Base-by-base conservation (phyloP, 768 basidiomycete species). In the Tylopilus balloui region DNA sequence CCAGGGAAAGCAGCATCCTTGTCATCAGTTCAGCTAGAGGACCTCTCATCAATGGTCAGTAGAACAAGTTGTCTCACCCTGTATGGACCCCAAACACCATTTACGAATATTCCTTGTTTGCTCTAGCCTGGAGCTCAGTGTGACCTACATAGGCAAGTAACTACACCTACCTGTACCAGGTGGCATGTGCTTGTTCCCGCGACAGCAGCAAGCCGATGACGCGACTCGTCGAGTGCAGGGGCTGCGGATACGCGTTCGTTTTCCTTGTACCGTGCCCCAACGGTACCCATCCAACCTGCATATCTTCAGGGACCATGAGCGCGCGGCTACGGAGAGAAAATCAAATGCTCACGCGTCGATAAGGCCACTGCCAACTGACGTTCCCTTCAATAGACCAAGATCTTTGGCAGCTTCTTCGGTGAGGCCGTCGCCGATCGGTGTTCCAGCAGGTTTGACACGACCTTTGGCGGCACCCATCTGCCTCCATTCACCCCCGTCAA, bases 141-240 rank as follows among this genome's bases (percentile, higher is more conserved):
- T 28, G 12, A 20, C 6, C 19, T 15, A 6, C 4, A 39, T 27
- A 42, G 13, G 7, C 35, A 9, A 13, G 15, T 9, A 29, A 23
- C 34, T 2, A 50, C 13, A 58, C 68, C 27, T 45, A 86, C 88
- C 75, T 92, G 92, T 1, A 95, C 87, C 38, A 99, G 77, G 69
- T 98, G 90, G 64, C 96, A 98, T 6, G 94, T 97, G 58, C 89
- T 92, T 6, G 95, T 99, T 9, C 96, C 96, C 23, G 96, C 96
- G 48, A 94, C 87, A 39, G 87, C 92, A 4, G 94, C 95, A 17
- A 99, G 73, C 34, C 95, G 76, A 60, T 88, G 83, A 13, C 77
- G 72, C 6, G 90, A 90, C 55, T 95, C 89, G 6, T 83, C 77
- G 8, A 96, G 70, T 12, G 75, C 71, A 14, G 91, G 88, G 19